A percentile compares a stretch with the other conserved stretches of the same genome.
phyloP scores from a whole-genome alignment of 75 land plant species.

The Selaginella tamariscina region DNA sequence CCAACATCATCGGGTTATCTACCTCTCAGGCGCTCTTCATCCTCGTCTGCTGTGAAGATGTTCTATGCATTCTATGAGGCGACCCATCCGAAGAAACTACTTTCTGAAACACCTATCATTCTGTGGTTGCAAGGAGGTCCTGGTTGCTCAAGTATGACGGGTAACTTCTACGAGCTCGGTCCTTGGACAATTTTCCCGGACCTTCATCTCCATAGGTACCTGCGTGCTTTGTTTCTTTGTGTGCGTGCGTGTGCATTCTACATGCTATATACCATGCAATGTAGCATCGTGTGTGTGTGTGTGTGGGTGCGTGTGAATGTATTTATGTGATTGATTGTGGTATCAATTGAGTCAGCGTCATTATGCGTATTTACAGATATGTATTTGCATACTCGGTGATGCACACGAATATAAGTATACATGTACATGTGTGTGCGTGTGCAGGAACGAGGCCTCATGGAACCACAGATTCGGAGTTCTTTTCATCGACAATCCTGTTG shows the following conservation, averaged over 20 bases:
- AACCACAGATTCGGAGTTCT: slow-evolving; percentile 61
- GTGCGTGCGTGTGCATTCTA: no score
- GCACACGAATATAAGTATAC: no score
- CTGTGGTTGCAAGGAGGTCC: slow-evolving; percentile 91
- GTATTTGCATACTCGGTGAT: no score
- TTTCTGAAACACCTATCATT: slow-evolving; percentile 33
- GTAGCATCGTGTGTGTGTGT: no score
- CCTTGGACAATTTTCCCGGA: slow-evolving; percentile 43
- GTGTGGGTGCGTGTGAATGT: no score
- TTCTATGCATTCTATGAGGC: slow-evolving; percentile 75
- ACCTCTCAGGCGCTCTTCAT: slow-evolving; percentile 21
- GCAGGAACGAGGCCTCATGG: slow-evolving; percentile 37
- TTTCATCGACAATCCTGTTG: slow-evolving; percentile 76
- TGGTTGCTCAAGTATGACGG: slow-evolving; percentile 81
- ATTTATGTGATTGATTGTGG: no score
- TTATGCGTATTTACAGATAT: no score
- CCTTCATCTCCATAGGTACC: slow-evolving; percentile 14
- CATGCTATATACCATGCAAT: no score
- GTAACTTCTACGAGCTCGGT: slow-evolving; percentile 70
- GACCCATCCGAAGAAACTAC: slow-evolving; percentile 19
- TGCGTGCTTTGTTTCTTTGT: no score
- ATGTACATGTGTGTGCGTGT: no score
- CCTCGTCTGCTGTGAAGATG: slow-evolving; percentile 34
- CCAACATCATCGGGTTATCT: slow-evolving; percentile 78
- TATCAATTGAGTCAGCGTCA: no score